Percentiles rank a stretch among this genome's conserved stretches.
Evolutionary conservation across 345 rosid species (phyloP).

Genomic region (Fremontodendron californicum): DNA sequence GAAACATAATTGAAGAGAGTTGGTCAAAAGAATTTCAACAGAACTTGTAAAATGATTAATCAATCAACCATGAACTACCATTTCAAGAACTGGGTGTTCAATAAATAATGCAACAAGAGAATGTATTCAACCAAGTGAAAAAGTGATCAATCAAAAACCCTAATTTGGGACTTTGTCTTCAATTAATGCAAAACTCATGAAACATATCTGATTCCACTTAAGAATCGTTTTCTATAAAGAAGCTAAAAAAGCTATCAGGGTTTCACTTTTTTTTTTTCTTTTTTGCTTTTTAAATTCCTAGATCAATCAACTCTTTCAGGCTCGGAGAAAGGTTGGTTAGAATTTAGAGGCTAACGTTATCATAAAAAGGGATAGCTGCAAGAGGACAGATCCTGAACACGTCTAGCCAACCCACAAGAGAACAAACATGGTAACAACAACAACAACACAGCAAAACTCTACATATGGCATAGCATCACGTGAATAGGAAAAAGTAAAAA

Average conservation of each 20-base stretch:
- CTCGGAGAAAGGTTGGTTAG: neutral
- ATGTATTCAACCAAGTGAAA: constrained; percentile 29
- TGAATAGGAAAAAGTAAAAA: constrained; percentile 37
- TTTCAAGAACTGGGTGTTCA: constrained; percentile 37
- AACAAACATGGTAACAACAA: constrained; percentile 56
- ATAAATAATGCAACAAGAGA: constrained; percentile 58
- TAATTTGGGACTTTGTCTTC: neutral
- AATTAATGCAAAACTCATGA: neutral
- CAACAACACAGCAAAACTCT: constrained; percentile 27
- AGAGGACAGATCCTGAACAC: constrained; percentile 27
- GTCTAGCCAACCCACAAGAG: constrained; percentile 42
- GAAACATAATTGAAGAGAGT: neutral
- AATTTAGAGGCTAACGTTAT: constrained; percentile 16
- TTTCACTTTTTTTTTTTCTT: neutral
- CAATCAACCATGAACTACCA: constrained; percentile 12
- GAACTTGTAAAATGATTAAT: neutral
- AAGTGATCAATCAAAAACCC: constrained; percentile 15
- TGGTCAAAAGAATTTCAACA: neutral
- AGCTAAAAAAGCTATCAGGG: neutral
- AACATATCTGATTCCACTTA: neutral
- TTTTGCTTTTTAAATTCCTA: neutral
- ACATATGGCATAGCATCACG: constrained; percentile 57
- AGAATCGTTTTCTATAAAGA: neutral
- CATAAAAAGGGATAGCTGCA: constrained; percentile 31
- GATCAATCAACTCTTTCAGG: neutral